Evolutionary conservation across 2,329 filamentous ascomycete species (phyloP).

Genomic region (Fusarium clavum): DNA sequence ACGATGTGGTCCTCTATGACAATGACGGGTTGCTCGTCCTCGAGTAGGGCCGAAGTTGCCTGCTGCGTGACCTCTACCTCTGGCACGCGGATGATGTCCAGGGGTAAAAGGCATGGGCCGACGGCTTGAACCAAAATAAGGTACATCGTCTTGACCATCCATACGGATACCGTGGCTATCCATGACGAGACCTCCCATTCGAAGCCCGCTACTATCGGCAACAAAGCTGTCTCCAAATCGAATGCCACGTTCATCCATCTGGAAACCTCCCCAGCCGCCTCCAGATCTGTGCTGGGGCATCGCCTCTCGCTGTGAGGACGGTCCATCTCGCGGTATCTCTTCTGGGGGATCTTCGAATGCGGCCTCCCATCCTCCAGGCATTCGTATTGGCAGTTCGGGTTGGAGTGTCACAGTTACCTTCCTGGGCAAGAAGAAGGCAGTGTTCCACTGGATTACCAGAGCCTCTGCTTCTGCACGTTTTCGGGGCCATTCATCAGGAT

Average conservation of each 20-base stretch:
- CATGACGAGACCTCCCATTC: conserved; percentile 58
- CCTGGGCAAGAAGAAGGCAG: conserved; percentile 65
- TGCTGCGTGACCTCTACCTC: conserved; percentile 14
- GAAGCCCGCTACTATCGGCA: conserved; percentile 59
- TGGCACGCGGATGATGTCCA: conserved; percentile 6
- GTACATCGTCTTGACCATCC: conserved; percentile 7
- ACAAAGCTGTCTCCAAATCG: conserved; percentile 58
- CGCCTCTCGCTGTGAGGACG: conserved; percentile 24
- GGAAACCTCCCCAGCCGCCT: conserved; percentile 50
- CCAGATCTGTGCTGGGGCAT: conserved; percentile 21
- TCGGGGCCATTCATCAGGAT: conserved; percentile 42
- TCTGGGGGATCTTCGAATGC: conserved; percentile 37
- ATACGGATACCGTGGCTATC: conserved; percentile 55
- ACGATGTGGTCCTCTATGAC: conserved; percentile 36
- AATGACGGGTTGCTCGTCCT: conserved; percentile 27
- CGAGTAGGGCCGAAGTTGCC: conserved; percentile 5
- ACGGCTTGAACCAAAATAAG: background rate
- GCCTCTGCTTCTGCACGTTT: conserved; percentile 51
- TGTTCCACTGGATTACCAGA: conserved; percentile 67
- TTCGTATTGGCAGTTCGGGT: conserved; percentile 34
- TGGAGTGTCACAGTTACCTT: conserved; percentile 58
- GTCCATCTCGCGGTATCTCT: conserved; percentile 14
- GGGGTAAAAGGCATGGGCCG: background rate
- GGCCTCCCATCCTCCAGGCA: conserved; percentile 45
- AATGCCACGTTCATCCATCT: conserved; percentile 58